Base-by-base conservation (phyloP, 1,284 basidiomycete genomes). In the Pterulicium gracile region DNA sequence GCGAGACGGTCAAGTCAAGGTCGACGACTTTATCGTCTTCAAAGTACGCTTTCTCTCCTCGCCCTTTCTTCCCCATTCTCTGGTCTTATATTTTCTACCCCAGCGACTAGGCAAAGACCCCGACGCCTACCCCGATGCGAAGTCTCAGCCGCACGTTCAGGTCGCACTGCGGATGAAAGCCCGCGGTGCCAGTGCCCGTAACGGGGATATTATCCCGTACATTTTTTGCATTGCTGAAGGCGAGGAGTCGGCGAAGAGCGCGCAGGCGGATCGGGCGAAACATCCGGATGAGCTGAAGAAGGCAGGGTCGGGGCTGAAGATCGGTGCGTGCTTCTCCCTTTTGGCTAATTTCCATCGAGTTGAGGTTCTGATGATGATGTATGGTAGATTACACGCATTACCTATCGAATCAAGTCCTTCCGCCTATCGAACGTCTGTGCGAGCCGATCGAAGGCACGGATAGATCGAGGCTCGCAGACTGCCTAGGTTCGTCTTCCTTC, bases 361-460 rank as follows among this genome's bases (percentile, higher is more conserved):
- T n/a, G 21, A 41, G 19, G 14, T 42, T 44, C 42, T 49, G 35
- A 44, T 19, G 45, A 39, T 17, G 21, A 24, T 24, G 42, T 47
- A 17, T 41, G 13, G 15, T 54, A 90, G 93, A 96, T 63, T 92
- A 84, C 61, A 90, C 96, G 56, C 81, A 89, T 62, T 99, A 98
- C 64, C 70, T 99, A 18, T 79, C 88, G 7, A 77, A 89, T 17
- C 96, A 98, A 63, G 79, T 99, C 35, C 70, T 99, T 10, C 95
- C 95, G 2, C 94, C 96, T 0, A 82, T 98, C 44, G 89, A 98
- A 58, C 82, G 96, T 58, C 67, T 98, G 49, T 98, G 95, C 59
- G 96, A 97, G 48, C 85, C 87, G 3, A 98, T 99, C 48, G 91
- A 97, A 57, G 95, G 95, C 4, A 98, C 94, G 0, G 95, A 98